phyloP scores from a whole-genome alignment of 768 basidiomycete species.

The Termitomyces sp. region DNA sequence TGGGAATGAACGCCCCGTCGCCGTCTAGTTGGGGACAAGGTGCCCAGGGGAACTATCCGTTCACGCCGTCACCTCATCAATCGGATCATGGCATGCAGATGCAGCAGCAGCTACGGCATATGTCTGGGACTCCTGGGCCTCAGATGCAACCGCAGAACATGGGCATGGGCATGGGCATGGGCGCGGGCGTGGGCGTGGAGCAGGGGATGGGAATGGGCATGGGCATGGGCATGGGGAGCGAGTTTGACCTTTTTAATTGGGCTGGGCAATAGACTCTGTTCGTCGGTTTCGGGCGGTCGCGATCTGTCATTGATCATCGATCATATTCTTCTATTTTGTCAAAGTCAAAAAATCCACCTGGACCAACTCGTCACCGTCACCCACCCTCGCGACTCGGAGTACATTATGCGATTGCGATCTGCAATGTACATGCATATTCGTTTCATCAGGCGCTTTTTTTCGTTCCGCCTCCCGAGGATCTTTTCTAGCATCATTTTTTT shows the following conservation, averaged over 20 bases:
- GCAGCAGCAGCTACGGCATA: constrained; percentile 43
- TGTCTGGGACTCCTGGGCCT: constrained; percentile 50
- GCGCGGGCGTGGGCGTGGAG: constrained; percentile 20
- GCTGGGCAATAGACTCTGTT: constrained; percentile 30
- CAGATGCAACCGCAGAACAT: constrained; percentile 34
- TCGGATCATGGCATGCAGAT: constrained; percentile 27
- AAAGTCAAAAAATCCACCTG: background rate
- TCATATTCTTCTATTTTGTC: background rate
- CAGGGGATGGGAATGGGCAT: background rate
- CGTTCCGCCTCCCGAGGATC: constrained; percentile 6
- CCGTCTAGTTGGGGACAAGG: constrained; percentile 23
- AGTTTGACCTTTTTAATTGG: constrained; percentile 65
- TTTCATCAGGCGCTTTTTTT: constrained; percentile 4
- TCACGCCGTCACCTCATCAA: constrained; percentile 34
- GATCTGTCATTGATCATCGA: constrained; percentile 2
- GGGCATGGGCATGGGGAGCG: constrained; percentile 21
- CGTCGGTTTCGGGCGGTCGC: background rate
- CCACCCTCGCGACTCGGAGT: background rate
- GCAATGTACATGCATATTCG: background rate
- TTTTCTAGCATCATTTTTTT: constrained; percentile 22
- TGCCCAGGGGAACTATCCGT: constrained; percentile 30
- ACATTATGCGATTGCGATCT: background rate
- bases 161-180: constrained; percentile 13
- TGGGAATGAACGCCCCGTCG: constrained; percentile 25
- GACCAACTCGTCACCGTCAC: background rate